phyloP scores from a whole-genome alignment of 768 basidiomycete genomes.

The Russula lepida region DNA sequence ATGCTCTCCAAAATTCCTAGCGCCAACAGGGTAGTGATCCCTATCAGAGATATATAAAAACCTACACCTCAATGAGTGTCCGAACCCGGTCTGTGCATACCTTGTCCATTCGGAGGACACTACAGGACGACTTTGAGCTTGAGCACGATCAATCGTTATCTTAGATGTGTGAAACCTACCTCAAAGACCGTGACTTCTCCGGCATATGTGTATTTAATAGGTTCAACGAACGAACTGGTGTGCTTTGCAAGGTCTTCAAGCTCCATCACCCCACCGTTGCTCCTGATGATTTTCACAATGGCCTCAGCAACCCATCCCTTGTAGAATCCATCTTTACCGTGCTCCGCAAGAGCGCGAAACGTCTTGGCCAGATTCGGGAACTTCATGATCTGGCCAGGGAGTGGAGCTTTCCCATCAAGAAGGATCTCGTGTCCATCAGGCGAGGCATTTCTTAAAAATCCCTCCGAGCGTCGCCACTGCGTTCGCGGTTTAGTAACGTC shows the following conservation, averaged over 20 bases:
- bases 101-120: constrained; percentile 98
- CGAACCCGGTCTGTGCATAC: constrained; percentile 25
- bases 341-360: constrained; percentile 66
- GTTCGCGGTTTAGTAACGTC: constrained; percentile 6
- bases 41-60: constrained; percentile 27
- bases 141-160: background rate
- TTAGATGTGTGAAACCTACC: constrained; percentile 34
- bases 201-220: constrained; percentile 85
- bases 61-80: background rate
- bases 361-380: constrained; percentile 78
- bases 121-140: background rate
- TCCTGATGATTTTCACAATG: constrained; percentile 77
- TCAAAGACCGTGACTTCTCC: constrained; percentile 86
- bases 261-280: constrained; percentile 88
- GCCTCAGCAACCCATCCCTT: constrained; percentile 85
- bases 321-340: constrained; percentile 92
- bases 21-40: constrained; percentile 87
- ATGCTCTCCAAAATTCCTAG: constrained; percentile 88
- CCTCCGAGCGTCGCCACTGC: constrained; percentile 55
- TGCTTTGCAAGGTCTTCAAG: constrained; percentile 89
- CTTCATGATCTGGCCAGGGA: constrained; percentile 75
- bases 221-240: constrained; percentile 69
- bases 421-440: constrained; percentile 84
- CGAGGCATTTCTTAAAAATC: constrained; percentile 72
- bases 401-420: constrained; percentile 72